Evolutionary conservation across 371 early-diverging fungal genomes (phyloP).

Genomic region (Mucor indicus): DNA sequence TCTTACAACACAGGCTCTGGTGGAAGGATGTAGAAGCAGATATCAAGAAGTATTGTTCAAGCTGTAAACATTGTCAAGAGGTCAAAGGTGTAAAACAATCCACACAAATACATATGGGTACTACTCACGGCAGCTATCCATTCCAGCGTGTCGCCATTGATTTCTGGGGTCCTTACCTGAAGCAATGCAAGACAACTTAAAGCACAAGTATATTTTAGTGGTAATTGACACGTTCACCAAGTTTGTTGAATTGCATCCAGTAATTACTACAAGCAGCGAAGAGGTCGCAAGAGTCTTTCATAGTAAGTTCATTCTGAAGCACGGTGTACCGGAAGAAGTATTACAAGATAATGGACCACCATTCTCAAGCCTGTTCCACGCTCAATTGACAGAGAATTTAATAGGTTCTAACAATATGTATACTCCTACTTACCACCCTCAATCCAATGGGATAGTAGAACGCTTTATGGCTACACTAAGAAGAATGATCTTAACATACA

Average conservation of each 20-base stretch:
- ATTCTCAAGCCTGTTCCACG: not conserved
- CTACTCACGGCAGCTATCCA: not conserved
- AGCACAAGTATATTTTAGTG: not conserved
- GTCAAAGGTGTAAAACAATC: not conserved
- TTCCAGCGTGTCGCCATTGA: not conserved
- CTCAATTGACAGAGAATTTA: not conserved
- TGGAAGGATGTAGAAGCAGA: not conserved
- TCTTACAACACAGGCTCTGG: too few relatives aligned
- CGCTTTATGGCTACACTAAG: not conserved
- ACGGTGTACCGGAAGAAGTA: not conserved
- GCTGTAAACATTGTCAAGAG: constrained; percentile 1
- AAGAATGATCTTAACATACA: not conserved
- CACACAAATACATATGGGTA: not conserved
- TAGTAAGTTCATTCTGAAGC: not conserved
- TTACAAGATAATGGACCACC: constrained; percentile 3
- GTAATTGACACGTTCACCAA: not conserved
- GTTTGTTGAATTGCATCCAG: not conserved
- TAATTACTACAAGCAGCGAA: not conserved
- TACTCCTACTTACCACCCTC: constrained; percentile 3
- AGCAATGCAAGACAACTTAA: not conserved
- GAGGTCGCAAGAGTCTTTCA: not conserved
- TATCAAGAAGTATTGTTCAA: not conserved
- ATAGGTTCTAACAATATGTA: not conserved
- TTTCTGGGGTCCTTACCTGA: constrained; percentile 1
- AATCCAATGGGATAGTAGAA: constrained; percentile 8